Evolutionary conservation across 202 grass and related monocot genomes (phyloP), one percentile per base, ranked within the genome.

Genomic region (Schoenoplectus tabernaemontani): DNA sequence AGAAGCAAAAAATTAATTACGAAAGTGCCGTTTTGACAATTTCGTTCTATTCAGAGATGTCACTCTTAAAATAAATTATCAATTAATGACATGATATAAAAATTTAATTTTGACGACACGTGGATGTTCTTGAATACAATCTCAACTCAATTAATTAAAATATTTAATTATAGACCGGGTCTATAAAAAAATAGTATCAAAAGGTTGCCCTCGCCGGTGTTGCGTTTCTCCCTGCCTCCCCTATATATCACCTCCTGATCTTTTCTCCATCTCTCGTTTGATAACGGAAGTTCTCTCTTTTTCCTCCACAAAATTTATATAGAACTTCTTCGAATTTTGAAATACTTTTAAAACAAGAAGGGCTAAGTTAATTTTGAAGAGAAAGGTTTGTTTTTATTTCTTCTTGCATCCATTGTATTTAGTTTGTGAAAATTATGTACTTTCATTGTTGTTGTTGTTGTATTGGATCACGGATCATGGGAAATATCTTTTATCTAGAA

Each of bases 151-250:
- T 53, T 53, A 16, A 53, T 53, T 53, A 37, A 37, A 37, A 37
- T 3, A 54, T 54, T 53, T 33, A 57, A 57, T 32, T 79, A 9
- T 61, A 64, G 58, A 64, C 58, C 41, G 19, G 17, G 77, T 79
- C 58, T 30, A 79, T 10, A 17, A 38, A 79, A 28, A 28, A 61
- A 17, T 79, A n/a, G 13, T 42, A 56, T 78, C 30, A 78, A 41
- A 64, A 48, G 57, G 77, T 48, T 79, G 77, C 77, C 77, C 77
- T 79, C 22, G 77, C 38, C 57, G 34, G 32, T 46, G 8, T 9
- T 41, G 54, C 20, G 26, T 62, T 56, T 15, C 24, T 62, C 37
- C 37, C 70, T 7, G 17, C 57, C 76, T 44, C 56, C 38, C 77
- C 9, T 47, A 79, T 43, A 79, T 60, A 64, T 7, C 4, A 41